Conservation (phyloP, 1,139 yeast genomes). For the Lodderomyces margitis region DNA sequence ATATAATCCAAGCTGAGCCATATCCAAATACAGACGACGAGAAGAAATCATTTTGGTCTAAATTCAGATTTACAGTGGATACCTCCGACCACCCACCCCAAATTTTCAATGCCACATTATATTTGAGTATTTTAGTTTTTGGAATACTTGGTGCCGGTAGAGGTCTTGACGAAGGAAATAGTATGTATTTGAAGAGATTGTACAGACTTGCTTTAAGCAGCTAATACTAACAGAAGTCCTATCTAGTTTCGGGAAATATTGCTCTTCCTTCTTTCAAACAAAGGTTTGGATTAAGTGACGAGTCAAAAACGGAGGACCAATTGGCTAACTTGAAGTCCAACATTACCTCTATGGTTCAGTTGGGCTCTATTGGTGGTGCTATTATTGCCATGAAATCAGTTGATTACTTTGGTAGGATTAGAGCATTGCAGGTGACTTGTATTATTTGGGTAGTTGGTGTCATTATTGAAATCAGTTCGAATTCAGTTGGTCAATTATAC, state of each 20-base stretch:
- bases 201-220: too few species aligned
- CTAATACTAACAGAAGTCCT: too few species aligned
- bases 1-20: background rate
- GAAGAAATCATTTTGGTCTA: background rate
- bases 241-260: constrained; percentile 15
- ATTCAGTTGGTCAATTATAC: constrained; percentile 45
- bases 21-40: background rate
- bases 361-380: constrained; percentile 60
- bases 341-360: constrained; percentile 60
- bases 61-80: constrained; percentile 8
- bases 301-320: constrained; percentile 29
- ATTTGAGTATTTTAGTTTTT: constrained; percentile 48
- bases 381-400: constrained; percentile 44
- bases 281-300: constrained; percentile 47
- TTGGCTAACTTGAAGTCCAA: constrained; percentile 51
- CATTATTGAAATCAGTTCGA: constrained; percentile 47
- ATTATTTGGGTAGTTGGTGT: constrained; percentile 47
- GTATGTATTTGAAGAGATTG: constrained; percentile 19
- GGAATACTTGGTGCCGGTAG: constrained; percentile 60
- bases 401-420: constrained; percentile 54
- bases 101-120: constrained; percentile 47
- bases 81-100: constrained; percentile 45
- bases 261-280: constrained; percentile 31
- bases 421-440: constrained; percentile 47
- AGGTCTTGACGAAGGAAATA: constrained; percentile 58